Evolutionary conservation across 2,329 filamentous ascomycete genomes (phyloP).

Genomic region (Trichoderma aggressivum): DNA sequence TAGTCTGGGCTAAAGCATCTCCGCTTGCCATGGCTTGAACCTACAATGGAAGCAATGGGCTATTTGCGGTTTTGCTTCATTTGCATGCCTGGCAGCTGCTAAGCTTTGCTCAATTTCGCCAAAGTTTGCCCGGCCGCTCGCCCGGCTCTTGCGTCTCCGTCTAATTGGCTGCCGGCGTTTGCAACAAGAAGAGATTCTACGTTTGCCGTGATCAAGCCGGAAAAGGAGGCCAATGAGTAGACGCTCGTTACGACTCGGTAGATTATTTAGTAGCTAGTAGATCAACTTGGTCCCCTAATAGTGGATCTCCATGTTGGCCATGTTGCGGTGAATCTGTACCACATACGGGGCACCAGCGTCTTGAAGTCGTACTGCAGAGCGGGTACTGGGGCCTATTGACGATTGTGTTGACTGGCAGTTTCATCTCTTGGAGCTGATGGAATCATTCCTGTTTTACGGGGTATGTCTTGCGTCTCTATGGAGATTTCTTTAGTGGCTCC

Average conservation of each 20-base stretch:
- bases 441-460: neutral
- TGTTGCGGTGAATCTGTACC: conserved; percentile 13
- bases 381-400: neutral
- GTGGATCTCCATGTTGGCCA: neutral
- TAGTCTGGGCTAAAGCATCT: neutral
- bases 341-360: neutral
- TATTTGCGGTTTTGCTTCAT: neutral
- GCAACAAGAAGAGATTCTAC: neutral
- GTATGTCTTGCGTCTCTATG: neutral
- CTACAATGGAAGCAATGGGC: neutral
- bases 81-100: neutral
- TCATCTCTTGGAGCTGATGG: neutral
- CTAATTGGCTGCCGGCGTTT: neutral
- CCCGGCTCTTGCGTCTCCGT: conserved; percentile 3
- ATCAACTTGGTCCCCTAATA: conserved; percentile 11
- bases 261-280: neutral
- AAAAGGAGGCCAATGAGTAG: conserved; percentile 2
- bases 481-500: neutral
- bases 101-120: neutral
- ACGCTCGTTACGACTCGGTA: neutral
- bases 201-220: neutral
- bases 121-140: neutral
- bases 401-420: neutral
- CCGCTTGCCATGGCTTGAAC: conserved; percentile 1
- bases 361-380: neutral